phyloP scores from a whole-genome alignment of 768 basidiomycete species.

The Tulasnella sp. region DNA sequence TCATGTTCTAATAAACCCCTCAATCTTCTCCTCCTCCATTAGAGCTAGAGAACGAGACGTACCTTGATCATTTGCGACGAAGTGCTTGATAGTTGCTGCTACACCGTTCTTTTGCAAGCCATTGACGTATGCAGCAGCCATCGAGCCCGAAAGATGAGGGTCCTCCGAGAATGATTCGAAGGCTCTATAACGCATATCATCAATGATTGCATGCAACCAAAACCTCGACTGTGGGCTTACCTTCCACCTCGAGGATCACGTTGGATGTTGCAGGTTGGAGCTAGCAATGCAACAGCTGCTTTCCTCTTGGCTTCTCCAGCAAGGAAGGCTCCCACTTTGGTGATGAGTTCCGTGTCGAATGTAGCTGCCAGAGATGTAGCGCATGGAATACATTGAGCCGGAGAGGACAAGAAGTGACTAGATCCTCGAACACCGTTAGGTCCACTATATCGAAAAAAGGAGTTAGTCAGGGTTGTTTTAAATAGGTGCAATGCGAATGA shows the following conservation, averaged over 20 bases:
- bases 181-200: constrained; percentile 33
- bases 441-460: constrained; percentile 56
- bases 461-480: neutral
- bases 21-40: constrained; percentile 61
- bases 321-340: constrained; percentile 48
- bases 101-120: constrained; percentile 68
- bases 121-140: constrained; percentile 59
- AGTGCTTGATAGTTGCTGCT: constrained; percentile 69
- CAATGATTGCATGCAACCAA: neutral
- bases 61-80: constrained; percentile 67
- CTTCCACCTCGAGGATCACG: constrained; percentile 29
- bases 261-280: constrained; percentile 77
- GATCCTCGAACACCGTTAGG: constrained; percentile 43
- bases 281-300: constrained; percentile 55
- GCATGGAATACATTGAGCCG: constrained; percentile 66
- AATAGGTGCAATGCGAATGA: neutral
- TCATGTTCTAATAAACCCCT: constrained; percentile 37
- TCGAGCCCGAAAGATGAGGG: constrained; percentile 54
- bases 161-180: constrained; percentile 72
- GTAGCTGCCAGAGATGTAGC: constrained; percentile 66
- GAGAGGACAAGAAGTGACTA: constrained; percentile 25
- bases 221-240: constrained; percentile 28
- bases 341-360: constrained; percentile 52
- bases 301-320: constrained; percentile 60
- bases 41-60: too few relatives aligned